phyloP scores from a whole-genome alignment of 139 green algal species.

The Protoeuglena noctilucae region DNA sequence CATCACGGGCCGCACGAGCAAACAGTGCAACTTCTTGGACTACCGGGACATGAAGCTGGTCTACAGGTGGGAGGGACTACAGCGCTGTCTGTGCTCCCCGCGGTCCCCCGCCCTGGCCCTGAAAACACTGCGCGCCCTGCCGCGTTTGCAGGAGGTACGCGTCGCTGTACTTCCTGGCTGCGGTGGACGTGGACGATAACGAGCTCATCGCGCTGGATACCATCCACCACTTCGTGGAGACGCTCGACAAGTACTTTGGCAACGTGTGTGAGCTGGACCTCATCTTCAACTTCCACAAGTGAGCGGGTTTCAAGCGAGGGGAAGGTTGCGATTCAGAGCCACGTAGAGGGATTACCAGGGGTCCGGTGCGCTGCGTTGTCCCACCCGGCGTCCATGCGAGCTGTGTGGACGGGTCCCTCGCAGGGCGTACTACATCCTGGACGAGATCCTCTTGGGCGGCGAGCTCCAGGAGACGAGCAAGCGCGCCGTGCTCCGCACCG shows the following conservation, averaged over 20 bases:
- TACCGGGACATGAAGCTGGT: constrained; percentile 72
- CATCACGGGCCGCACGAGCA: constrained; percentile 28
- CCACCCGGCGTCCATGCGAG: constrained; percentile 8
- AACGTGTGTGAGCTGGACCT: constrained; percentile 99
- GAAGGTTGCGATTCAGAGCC: no score
- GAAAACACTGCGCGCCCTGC: no score
- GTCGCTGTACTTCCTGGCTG: constrained; percentile 85
- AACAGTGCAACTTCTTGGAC: constrained; percentile 97
- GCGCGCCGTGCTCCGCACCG: constrained; percentile 26
- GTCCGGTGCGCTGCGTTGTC: constrained; percentile 15
- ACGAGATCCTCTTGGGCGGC: constrained; percentile 44
- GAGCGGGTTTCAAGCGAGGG: no score
- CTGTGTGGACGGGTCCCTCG: no score
- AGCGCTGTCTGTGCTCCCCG: constrained; percentile 1
- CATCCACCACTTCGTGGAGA: constrained; percentile 95
- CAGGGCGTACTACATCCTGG: constrained; percentile 96
- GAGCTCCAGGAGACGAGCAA: constrained; percentile 92
- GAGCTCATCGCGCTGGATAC: constrained; percentile 76
- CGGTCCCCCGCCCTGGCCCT: background rate
- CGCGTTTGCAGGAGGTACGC: constrained; percentile 87
- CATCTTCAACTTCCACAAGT: constrained; percentile 99
- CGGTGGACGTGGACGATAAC: constrained; percentile 62
- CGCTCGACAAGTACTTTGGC: constrained; percentile 87
- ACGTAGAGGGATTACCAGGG: no score
- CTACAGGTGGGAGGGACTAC: constrained; percentile 13